phyloP scores from a whole-genome alignment of 2,329 filamentous ascomycete genomes.

The Ascochyta clinopodiicola region DNA sequence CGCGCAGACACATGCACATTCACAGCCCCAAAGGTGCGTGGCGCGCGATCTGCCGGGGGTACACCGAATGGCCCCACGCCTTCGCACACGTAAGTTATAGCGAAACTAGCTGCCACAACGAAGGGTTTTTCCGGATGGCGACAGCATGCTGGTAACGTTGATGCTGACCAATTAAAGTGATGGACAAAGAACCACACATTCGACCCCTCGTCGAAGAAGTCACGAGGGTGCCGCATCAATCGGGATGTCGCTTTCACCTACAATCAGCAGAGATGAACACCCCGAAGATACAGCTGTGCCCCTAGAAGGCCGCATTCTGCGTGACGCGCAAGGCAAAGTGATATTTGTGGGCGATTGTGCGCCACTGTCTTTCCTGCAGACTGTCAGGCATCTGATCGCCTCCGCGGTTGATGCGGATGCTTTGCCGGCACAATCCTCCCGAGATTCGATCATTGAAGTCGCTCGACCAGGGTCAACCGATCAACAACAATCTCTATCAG shows the following conservation, averaged over 20 bases:
- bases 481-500: conserved; percentile 22
- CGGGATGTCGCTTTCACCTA: conserved; percentile 29
- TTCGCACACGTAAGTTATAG: conserved; percentile 5
- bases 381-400: conserved; percentile 58
- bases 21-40: conserved; percentile 48
- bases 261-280: conserved; percentile 42
- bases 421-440: conserved; percentile 29
- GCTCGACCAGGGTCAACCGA: conserved; percentile 29
- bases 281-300: conserved; percentile 52
- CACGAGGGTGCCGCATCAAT: conserved; percentile 8
- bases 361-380: conserved; percentile 60
- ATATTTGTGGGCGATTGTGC: conserved; percentile 63
- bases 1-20: conserved; percentile 50
- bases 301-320: conserved; percentile 55
- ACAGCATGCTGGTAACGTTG: background rate
- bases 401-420: conserved; percentile 39
- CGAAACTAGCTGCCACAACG: no score
- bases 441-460: conserved; percentile 44
- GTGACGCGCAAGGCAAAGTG: conserved; percentile 60
- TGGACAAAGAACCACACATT: conserved; percentile 4
- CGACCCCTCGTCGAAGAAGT: conserved; percentile 10
- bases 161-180: conserved; percentile 5
- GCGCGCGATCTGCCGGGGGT: conserved; percentile 38
- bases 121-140: no score
- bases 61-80: conserved; percentile 29